Evolutionary conservation across 345 rosid species (phyloP), one percentile per base, ranked within the genome.

Genomic region (Aquilaria malaccensis): DNA sequence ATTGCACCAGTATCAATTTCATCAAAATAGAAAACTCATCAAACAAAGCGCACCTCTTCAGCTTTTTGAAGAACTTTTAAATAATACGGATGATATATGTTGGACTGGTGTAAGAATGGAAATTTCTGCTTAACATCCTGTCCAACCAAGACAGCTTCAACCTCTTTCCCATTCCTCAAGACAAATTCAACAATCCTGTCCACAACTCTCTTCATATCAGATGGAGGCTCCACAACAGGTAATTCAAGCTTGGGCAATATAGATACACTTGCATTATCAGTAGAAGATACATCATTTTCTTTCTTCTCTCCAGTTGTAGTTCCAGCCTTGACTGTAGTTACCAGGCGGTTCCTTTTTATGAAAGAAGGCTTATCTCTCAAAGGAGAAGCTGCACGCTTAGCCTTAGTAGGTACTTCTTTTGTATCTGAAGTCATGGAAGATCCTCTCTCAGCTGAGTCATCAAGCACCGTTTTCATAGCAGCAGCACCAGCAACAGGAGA

Each of bases 111-210:
- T 67, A 93, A 89, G 79, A 93, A 93, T 2, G 96, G 91, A 60
- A 93, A 93, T 73, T 90, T 89, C 59, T 77, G 78, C 58, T 76
- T 83, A 63, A 67, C 81, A 71, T 90, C 97, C 76, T 90, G 98
- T 62, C 87, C 90, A 68, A 81, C 76, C 65, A 93, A 89, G 70
- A 87, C 82, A 6, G 92, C 70, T 77, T 90, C 97, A 76, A 93
- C 82, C 69, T 86, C 82, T 73, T 71, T 86, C 70, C 98, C 98
- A 50, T 93, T 93, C 74, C 74, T 87, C 56, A 77, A 55, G 54
- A 89, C 83, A 80, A 93, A 93, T 75, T 93, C 97, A 46, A 93
- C 96, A 68, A 93, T 93, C 85, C 88, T 93, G 51, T 90, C 86
- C 64, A 93, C 78, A 59, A 70, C 87, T 73, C 85, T 87, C 83